Percentiles rank a stretch among this genome's conserved stretches.
Conservation (phyloP, 305 asterid genomes). For the Solanum chacoense region DNA sequence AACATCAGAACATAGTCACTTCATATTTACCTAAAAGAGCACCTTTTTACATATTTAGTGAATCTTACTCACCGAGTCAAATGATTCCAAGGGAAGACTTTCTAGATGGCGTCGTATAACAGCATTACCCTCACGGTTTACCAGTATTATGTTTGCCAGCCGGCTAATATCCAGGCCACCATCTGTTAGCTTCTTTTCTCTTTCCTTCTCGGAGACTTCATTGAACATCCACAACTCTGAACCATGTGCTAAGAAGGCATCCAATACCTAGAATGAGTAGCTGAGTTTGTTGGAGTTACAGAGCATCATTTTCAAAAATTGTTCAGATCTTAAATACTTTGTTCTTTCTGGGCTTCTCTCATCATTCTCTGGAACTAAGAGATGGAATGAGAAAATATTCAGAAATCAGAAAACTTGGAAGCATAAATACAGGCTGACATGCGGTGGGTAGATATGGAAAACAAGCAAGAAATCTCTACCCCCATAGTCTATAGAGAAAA, state of each 20-base stretch:
- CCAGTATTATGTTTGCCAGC: slow-evolving; percentile 53
- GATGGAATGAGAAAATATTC: slow-evolving; percentile 8
- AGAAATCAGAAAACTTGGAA: slow-evolving; percentile 9
- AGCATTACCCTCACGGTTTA: slow-evolving; percentile 88
- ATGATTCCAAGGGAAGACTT: slow-evolving; percentile 87
- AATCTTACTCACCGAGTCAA: slow-evolving; percentile 64
- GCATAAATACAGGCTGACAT: slow-evolving; percentile 13
- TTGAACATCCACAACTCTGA: slow-evolving; percentile 96
- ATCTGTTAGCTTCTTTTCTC: slow-evolving; percentile 63
- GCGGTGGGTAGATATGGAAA: slow-evolving; percentile 15
- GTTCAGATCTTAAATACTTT: not conserved
- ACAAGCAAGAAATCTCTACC: slow-evolving; percentile 14
- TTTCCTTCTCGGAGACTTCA: slow-evolving; percentile 68
- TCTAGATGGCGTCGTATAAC: slow-evolving; percentile 84
- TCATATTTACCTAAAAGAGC: not conserved
- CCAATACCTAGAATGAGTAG: slow-evolving; percentile 48
- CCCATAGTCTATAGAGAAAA: slow-evolving; percentile 18
- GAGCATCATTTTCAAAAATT: not conserved
- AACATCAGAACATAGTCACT: slow-evolving; percentile 2
- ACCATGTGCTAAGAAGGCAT: slow-evolving; percentile 72
- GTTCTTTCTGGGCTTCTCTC: not conserved
- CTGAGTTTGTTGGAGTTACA: not conserved
- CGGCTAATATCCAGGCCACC: slow-evolving; percentile 75
- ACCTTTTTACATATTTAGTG: not conserved
- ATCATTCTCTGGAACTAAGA: slow-evolving; percentile 3